These are phyloP conservation scores for Bacidia rubella DNA, from an alignment of 495 filamentous ascomycete genomes.

Conservation along the genomic window DNA sequence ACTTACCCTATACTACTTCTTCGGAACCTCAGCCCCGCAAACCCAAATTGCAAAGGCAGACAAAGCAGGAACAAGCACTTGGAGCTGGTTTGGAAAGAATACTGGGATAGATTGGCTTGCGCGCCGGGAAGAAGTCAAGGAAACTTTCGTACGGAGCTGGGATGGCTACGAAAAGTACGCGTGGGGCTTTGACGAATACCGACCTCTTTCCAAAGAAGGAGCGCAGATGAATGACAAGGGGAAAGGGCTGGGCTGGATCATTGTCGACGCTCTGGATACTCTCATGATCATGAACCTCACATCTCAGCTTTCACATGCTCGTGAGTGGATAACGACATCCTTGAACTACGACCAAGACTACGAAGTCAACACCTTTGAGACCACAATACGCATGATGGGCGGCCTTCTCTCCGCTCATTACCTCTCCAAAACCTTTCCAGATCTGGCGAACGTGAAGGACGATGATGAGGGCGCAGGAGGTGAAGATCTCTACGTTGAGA, in stretches of 20 bases:
- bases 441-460: slow-evolving; percentile 49
- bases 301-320: slow-evolving; percentile 66
- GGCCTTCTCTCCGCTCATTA: slow-evolving; percentile 92
- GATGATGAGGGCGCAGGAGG: slow-evolving; percentile 53
- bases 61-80: neutral
- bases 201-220: slow-evolving; percentile 67
- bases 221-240: slow-evolving; percentile 60
- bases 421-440: slow-evolving; percentile 59
- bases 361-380: slow-evolving; percentile 96
- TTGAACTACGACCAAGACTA: slow-evolving; percentile 81
- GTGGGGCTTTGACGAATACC: slow-evolving; percentile 84
- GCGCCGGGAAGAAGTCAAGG: slow-evolving; percentile 73
- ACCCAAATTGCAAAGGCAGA: slow-evolving; percentile 6
- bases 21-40: slow-evolving; percentile 13
- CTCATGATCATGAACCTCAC: slow-evolving; percentile 98
- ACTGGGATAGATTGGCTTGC: slow-evolving; percentile 51
- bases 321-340: slow-evolving; percentile 77
- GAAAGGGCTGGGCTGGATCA: slow-evolving; percentile 88
- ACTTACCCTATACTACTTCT: neutral
- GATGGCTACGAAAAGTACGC: slow-evolving; percentile 84
- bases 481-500: slow-evolving; percentile 91
- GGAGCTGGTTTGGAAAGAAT: slow-evolving; percentile 17
- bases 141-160: slow-evolving; percentile 82
- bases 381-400: slow-evolving; percentile 94
- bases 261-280: slow-evolving; percentile 90